Percentiles rank a stretch among this genome's conserved stretches.
Evolutionary conservation across 2,329 filamentous ascomycete species (phyloP).

Genomic region (Colletotrichum theobromicola): DNA sequence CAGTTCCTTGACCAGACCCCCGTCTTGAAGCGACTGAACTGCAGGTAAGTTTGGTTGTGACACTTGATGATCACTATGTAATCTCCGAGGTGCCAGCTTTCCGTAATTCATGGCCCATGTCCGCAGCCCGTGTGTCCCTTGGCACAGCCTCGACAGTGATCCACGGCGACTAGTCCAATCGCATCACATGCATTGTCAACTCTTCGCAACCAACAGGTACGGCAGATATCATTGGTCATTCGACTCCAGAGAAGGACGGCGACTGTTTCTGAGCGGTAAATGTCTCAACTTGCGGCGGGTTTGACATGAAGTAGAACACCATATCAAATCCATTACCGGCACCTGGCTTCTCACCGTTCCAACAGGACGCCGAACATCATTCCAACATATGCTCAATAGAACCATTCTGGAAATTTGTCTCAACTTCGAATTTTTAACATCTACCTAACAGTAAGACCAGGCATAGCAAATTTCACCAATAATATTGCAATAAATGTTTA

Average conservation of each 20-base stretch:
- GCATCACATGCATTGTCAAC: background rate
- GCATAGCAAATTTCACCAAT: no score
- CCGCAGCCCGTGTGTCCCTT: background rate
- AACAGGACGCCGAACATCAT: no score
- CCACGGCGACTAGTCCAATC: background rate
- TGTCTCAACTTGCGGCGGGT: background rate
- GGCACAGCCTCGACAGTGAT: background rate
- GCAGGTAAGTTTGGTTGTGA: background rate
- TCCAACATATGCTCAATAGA: no score
- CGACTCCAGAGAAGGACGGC: rapidly evolving
- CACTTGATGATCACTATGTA: background rate
- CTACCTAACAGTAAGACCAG: no score
- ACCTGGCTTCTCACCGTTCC: no score
- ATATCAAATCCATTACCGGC: no score
- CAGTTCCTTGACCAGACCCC: background rate
- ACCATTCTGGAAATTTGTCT: no score
- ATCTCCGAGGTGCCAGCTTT: background rate
- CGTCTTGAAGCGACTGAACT: background rate
- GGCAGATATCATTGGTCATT: background rate
- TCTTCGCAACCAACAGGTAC: background rate
- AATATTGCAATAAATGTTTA: no score
- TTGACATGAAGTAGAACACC: background rate
- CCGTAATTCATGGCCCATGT: background rate
- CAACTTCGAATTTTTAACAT: no score
- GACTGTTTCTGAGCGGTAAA: background rate